Percentiles rank a stretch among this genome's conserved stretches.
These are phyloP conservation scores for Inga oerstediana DNA, from an alignment of 306 rosid genomes.

Conservation along the genomic window DNA sequence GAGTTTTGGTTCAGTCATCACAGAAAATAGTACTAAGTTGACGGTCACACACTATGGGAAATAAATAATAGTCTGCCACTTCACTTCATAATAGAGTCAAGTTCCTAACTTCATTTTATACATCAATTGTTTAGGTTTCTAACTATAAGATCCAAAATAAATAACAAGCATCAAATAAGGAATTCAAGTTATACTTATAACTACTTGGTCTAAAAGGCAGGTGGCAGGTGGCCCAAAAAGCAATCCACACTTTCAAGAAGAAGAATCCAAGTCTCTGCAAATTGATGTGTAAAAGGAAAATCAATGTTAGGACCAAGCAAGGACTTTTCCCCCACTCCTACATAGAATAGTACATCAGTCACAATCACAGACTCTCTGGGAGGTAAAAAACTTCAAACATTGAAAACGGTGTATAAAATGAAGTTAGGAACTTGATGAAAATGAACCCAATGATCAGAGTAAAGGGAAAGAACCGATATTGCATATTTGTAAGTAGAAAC, in stretches of 20 bases:
- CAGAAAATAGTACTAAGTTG: no score
- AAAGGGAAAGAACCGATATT: constrained; percentile 14
- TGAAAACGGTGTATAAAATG: constrained; percentile 20
- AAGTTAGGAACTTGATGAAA: background rate
- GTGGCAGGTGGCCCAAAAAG: no score
- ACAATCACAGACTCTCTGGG: background rate
- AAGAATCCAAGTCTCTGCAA: no score
- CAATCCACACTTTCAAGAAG: no score
- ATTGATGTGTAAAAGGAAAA: no score
- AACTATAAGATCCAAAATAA: background rate
- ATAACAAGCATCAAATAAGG: background rate
- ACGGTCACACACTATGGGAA: no score
- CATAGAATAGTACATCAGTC: background rate
- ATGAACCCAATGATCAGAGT: constrained; percentile 16
- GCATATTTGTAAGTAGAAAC: constrained; percentile 1
- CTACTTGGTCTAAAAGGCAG: no score
- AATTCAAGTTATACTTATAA: background rate
- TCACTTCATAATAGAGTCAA: no score
- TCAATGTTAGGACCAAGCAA: background rate
- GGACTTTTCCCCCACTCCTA: background rate
- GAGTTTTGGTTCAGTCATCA: no score
- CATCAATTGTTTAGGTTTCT: no score
- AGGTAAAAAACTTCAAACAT: constrained; percentile 7
- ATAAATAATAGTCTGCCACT: no score
- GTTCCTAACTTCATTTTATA: no score